These are phyloP conservation scores for Hypoxylon trugodes DNA, from an alignment of 495 filamentous ascomycete genomes.

Conservation along the genomic window DNA sequence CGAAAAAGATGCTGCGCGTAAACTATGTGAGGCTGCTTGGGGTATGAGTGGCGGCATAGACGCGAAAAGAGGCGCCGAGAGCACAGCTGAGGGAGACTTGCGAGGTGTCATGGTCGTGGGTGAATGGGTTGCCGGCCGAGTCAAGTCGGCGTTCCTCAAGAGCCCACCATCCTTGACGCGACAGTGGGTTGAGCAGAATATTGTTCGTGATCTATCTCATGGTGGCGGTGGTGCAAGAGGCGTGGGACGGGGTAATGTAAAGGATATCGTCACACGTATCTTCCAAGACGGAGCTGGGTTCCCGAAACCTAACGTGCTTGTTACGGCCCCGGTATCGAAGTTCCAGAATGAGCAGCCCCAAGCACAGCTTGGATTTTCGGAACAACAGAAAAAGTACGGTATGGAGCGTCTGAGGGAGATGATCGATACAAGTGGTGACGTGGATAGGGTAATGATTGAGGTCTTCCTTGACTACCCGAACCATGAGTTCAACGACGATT, in stretches of 20 bases:
- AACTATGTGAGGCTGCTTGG: slow-evolving; percentile 92
- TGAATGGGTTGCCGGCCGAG: slow-evolving; percentile 90
- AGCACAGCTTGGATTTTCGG: slow-evolving; percentile 69
- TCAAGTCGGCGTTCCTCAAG: slow-evolving; percentile 62
- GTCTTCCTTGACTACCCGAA: slow-evolving; percentile 84
- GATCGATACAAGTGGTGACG: slow-evolving; percentile 87
- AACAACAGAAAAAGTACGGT: slow-evolving; percentile 77
- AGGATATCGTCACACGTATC: slow-evolving; percentile 83
- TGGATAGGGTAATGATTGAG: slow-evolving; percentile 82
- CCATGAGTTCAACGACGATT: slow-evolving; percentile 91
- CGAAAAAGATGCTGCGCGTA: slow-evolving; percentile 86
- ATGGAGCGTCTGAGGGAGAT: slow-evolving; percentile 85
- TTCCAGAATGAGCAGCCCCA: slow-evolving; percentile 55
- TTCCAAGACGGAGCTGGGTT: slow-evolving; percentile 91
- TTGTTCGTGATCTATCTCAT: slow-evolving; percentile 73
- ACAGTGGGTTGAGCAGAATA: slow-evolving; percentile 82
- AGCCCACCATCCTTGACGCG: slow-evolving; percentile 66
- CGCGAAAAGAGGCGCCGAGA: slow-evolving; percentile 61
- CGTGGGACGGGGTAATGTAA: slow-evolving; percentile 77
- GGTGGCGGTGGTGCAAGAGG: slow-evolving; percentile 81
- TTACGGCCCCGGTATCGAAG: slow-evolving; percentile 40
- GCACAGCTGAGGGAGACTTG: slow-evolving; percentile 87
- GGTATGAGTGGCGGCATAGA: slow-evolving; percentile 73
- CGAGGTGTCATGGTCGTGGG: slow-evolving; percentile 91
- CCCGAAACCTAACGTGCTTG: slow-evolving; percentile 60